Evolutionary conservation across 768 basidiomycete genomes (phyloP).

Genomic region (Leccinum subgranulosum): DNA sequence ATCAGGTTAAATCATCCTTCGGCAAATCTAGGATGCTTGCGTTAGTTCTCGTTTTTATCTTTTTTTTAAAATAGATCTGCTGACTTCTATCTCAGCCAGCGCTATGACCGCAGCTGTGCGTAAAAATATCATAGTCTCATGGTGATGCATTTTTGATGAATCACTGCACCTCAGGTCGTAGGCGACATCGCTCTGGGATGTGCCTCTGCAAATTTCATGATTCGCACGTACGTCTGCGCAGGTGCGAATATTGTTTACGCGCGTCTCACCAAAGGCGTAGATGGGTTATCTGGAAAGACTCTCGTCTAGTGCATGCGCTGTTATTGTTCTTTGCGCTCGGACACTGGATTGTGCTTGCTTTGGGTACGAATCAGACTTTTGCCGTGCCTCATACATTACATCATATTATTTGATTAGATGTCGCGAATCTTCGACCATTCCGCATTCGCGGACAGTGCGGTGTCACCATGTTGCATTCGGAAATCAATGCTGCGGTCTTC

Average conservation of each 20-base stretch:
- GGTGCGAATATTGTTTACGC: neutral
- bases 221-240: constrained; percentile 24
- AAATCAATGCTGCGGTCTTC: constrained; percentile 7
- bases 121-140: neutral
- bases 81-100: constrained; percentile 9
- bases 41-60: constrained; percentile 11
- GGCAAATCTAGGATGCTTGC: constrained; percentile 2
- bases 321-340: constrained; percentile 10
- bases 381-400: neutral
- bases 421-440: constrained; percentile 3
- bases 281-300: constrained; percentile 28
- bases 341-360: constrained; percentile 22
- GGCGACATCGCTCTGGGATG: constrained; percentile 16
- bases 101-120: constrained; percentile 14
- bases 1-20: neutral
- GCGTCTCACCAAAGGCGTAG: constrained; percentile 8
- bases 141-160: neutral
- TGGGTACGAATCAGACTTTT: constrained; percentile 5
- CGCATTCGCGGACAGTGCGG: neutral
- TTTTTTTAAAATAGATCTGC: neutral
- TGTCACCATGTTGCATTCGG: neutral
- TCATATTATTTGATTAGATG: constrained; percentile 9
- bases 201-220: constrained; percentile 25
- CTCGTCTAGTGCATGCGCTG: constrained; percentile 13
- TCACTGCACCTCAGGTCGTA: constrained; percentile 4